Conservation (phyloP, 108 stramenopile species). For the Asterionellopsis glacialis region DNA sequence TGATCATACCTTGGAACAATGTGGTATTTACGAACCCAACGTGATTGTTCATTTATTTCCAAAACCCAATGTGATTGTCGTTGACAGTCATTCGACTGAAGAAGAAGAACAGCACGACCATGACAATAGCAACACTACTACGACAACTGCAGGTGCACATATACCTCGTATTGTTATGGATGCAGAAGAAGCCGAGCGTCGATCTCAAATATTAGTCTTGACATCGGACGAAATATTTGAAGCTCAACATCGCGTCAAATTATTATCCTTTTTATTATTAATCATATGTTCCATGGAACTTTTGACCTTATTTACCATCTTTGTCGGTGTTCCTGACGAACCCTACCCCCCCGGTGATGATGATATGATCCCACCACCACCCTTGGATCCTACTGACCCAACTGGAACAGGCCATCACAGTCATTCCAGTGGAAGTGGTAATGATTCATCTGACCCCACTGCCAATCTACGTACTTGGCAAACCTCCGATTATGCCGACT, state of each 20-base stretch:
- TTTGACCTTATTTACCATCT: slow-evolving; percentile 51
- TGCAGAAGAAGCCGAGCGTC: slow-evolving; percentile 65
- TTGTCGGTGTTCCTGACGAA: slow-evolving; percentile 49
- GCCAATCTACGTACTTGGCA: slow-evolving; percentile 35
- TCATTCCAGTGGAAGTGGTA: too few relatives aligned
- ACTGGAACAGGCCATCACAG: too few relatives aligned
- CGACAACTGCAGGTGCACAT: slow-evolving; percentile 44
- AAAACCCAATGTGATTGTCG: slow-evolving; percentile 71
- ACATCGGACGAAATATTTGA: slow-evolving; percentile 67
- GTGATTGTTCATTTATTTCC: slow-evolving; percentile 79
- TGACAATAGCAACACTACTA: slow-evolving; percentile 8
- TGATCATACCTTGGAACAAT: slow-evolving; percentile 34
- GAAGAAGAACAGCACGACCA: not conserved
- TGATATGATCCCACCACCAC: slow-evolving; percentile 23
- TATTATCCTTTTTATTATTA: slow-evolving; percentile 69
- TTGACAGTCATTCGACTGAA: slow-evolving; percentile 1
- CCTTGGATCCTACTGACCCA: slow-evolving; percentile 18
- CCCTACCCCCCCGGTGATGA: slow-evolving; percentile 10
- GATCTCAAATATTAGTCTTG: slow-evolving; percentile 70
- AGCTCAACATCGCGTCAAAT: slow-evolving; percentile 74
- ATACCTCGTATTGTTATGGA: slow-evolving; percentile 71
- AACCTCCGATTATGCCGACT: slow-evolving; percentile 57
- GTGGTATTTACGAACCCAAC: slow-evolving; percentile 38
- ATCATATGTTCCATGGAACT: slow-evolving; percentile 73
- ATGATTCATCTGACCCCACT: slow-evolving; percentile 4